phyloP scores from a whole-genome alignment of 129 eudicot genomes.

The Apium graveolens region DNA sequence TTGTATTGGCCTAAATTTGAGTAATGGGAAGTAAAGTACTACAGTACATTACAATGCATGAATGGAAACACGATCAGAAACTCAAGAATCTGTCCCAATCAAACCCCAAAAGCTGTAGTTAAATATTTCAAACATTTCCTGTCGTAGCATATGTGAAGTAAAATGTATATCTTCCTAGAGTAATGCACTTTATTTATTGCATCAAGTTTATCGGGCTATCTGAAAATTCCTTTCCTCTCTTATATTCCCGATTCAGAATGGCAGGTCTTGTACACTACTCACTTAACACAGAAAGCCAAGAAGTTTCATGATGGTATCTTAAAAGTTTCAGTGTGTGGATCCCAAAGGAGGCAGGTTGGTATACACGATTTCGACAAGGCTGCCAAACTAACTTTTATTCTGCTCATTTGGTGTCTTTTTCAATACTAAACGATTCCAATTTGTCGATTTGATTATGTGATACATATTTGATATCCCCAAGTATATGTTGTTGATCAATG shows the following conservation, averaged over 20 bases:
- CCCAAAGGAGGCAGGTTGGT: slow-evolving; percentile 65
- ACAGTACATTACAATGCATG: neutral
- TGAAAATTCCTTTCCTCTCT: neutral
- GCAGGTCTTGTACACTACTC: slow-evolving; percentile 85
- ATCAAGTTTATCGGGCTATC: neutral
- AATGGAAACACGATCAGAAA: neutral
- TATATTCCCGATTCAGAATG: slow-evolving; percentile 40
- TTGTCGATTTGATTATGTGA: neutral
- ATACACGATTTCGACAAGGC: slow-evolving; percentile 5
- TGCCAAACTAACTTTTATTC: neutral
- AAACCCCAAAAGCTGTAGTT: neutral
- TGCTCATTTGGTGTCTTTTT: neutral
- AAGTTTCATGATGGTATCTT: slow-evolving; percentile 81
- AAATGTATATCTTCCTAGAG: slow-evolving; percentile 9
- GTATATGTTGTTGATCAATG: neutral
- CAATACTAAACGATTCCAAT: neutral
- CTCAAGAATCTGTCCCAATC: neutral
- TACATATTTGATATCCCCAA: neutral
- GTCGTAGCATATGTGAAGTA: neutral
- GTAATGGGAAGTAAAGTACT: neutral
- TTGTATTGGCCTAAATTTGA: neutral
- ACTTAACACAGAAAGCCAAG: slow-evolving; percentile 81
- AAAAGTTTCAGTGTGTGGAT: slow-evolving; percentile 46
- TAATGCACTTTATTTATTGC: neutral
- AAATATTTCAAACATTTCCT: neutral